phyloP scores from a whole-genome alignment of 768 basidiomycete genomes.

The Rhizopogon rudus region DNA sequence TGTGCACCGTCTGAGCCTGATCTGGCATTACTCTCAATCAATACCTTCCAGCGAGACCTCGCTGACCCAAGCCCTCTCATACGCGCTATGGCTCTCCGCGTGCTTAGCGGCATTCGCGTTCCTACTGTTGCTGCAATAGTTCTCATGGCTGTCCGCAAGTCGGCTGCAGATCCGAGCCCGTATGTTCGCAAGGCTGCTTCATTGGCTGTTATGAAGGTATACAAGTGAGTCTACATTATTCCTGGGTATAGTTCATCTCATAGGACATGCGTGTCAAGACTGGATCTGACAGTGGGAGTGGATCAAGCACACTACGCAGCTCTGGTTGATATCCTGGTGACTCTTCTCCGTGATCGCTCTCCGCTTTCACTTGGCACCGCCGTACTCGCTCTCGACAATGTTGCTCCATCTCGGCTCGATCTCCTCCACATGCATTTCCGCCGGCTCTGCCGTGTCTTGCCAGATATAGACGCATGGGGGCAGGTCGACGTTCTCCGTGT shows the following conservation, averaged over 20 bases:
- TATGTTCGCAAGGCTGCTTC: slow-evolving; percentile 94
- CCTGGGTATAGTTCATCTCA: background rate
- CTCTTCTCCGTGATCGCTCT: slow-evolving; percentile 66
- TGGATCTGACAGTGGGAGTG: slow-evolving; percentile 29
- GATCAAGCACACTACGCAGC: slow-evolving; percentile 63
- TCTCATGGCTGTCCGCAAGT: slow-evolving; percentile 86
- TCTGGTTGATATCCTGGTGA: slow-evolving; percentile 63
- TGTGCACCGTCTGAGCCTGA: slow-evolving; percentile 94
- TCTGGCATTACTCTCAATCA: slow-evolving; percentile 91
- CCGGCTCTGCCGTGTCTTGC: slow-evolving; percentile 73
- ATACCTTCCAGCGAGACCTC: slow-evolving; percentile 97
- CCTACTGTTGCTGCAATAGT: slow-evolving; percentile 85
- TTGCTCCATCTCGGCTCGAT: slow-evolving; percentile 86
- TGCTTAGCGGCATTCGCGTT: slow-evolving; percentile 88
- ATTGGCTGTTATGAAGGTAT: slow-evolving; percentile 82
- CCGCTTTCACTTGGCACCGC: slow-evolving; percentile 87
- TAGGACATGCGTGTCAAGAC: slow-evolving; percentile 36
- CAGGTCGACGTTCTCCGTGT: slow-evolving; percentile 78
- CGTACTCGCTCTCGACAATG: slow-evolving; percentile 75
- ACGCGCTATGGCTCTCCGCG: slow-evolving; percentile 92
- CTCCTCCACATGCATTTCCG: slow-evolving; percentile 87
- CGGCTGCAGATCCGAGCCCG: slow-evolving; percentile 86
- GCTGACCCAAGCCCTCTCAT: slow-evolving; percentile 91
- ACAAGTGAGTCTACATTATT: slow-evolving; percentile 48
- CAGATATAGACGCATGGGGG: slow-evolving; percentile 97